Conservation (phyloP, 2,329 filamentous ascomycete genomes). For the Botrytis fabae region DNA sequence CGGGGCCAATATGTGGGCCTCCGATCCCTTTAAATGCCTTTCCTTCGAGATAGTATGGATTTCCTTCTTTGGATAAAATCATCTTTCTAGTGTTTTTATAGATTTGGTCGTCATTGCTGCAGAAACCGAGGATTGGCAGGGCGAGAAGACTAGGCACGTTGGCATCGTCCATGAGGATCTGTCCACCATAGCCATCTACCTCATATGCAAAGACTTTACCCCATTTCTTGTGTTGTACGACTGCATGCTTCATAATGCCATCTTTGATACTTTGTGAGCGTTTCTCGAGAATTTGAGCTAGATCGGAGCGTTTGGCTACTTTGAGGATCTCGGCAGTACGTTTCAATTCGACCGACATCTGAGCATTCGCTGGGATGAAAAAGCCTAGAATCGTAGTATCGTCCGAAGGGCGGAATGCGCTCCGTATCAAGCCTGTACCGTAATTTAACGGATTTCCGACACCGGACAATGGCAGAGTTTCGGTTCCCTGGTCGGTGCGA, state of each 20-base stretch:
- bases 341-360: conserved; percentile 88
- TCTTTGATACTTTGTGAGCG: conserved; percentile 65
- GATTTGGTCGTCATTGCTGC: conserved; percentile 61
- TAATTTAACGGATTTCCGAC: conserved; percentile 88
- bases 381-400: conserved; percentile 93
- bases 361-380: conserved; percentile 93
- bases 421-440: conserved; percentile 82
- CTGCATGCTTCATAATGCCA: conserved; percentile 82
- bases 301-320: conserved; percentile 52
- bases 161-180: conserved; percentile 85
- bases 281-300: conserved; percentile 56
- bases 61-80: conserved; percentile 49
- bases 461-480: conserved; percentile 80
- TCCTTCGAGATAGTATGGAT: conserved; percentile 86
- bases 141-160: conserved; percentile 82
- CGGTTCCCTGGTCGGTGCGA: conserved; percentile 76
- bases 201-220: conserved; percentile 84
- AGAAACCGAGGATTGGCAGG: conserved; percentile 76
- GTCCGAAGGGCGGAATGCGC: conserved; percentile 91
- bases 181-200: conserved; percentile 81
- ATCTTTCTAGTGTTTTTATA: conserved; percentile 88
- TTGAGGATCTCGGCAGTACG: conserved; percentile 71
- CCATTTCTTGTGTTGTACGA: conserved; percentile 72
- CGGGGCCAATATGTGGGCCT: conserved; percentile 73
- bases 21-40: conserved; percentile 82